Evolutionary conservation across 768 basidiomycete genomes (phyloP).

Genomic region (Hygrocybe coccinea): DNA sequence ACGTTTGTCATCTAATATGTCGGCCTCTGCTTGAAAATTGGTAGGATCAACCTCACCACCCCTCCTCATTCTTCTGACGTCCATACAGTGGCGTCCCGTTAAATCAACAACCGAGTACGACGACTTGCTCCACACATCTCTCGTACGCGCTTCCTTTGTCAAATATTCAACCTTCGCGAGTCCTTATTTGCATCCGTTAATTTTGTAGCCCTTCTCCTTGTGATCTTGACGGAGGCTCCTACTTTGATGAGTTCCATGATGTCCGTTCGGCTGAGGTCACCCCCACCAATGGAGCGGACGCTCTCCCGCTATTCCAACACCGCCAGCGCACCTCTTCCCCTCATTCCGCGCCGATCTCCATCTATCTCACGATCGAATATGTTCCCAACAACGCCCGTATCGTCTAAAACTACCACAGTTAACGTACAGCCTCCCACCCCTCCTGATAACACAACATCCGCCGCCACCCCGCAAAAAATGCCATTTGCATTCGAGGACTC

Average conservation of each 20-base stretch:
- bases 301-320: conserved; percentile 44
- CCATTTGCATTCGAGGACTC: conserved; percentile 20
- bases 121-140: too few relatives aligned
- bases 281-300: conserved; percentile 32
- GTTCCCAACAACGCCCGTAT: conserved; percentile 5
- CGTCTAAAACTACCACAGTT: conserved; percentile 10
- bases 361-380: conserved; percentile 23
- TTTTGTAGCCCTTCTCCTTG: too few relatives aligned
- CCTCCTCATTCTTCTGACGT: too few relatives aligned
- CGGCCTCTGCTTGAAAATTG: too few relatives aligned
- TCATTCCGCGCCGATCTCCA: conserved; percentile 51
- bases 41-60: too few relatives aligned
- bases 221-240: not conserved
- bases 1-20: too few relatives aligned
- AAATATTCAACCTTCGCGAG: too few relatives aligned
- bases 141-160: too few relatives aligned
- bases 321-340: conserved; percentile 57
- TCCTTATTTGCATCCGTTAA: too few relatives aligned
- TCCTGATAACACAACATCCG: not conserved
- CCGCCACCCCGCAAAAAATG: not conserved
- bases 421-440: conserved; percentile 3
- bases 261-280: not conserved
- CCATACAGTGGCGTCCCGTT: too few relatives aligned
- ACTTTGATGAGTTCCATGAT: not conserved
- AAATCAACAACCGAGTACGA: too few relatives aligned